A percentile compares a stretch with the other conserved stretches of the same genome.
These are phyloP conservation scores for Talaromyces sp. DNA, from an alignment of 2,329 filamentous ascomycete species.

Conservation along the genomic window DNA sequence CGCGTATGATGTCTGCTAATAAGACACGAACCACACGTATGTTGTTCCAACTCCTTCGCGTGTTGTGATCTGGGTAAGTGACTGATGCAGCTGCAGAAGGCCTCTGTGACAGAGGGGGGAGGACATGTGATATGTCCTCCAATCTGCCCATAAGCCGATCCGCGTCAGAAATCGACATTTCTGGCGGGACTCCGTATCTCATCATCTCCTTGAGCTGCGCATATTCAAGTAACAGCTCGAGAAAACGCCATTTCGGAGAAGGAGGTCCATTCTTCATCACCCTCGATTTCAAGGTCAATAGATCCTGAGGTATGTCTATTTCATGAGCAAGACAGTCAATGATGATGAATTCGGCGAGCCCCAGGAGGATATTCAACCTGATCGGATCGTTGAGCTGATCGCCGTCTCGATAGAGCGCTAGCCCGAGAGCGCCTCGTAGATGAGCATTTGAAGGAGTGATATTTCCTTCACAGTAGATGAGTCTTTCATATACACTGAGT, in stretches of 20 bases:
- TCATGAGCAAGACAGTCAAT: conserved; percentile 16
- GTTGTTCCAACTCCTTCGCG: conserved; percentile 16
- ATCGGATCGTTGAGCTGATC: conserved; percentile 4
- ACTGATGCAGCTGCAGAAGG: background rate
- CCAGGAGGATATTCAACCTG: conserved; percentile 8
- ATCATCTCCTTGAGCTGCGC: conserved; percentile 10
- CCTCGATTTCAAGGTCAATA: conserved; percentile 3
- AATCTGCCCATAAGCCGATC: background rate
- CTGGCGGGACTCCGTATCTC: background rate
- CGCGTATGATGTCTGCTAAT: conserved; percentile 14
- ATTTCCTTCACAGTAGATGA: background rate
- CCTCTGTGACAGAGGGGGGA: background rate
- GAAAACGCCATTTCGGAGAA: conserved; percentile 13
- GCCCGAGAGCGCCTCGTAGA: conserved; percentile 16
- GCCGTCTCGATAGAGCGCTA: background rate
- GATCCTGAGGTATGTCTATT: conserved; percentile 7
- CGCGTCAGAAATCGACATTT: background rate
- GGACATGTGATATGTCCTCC: background rate
- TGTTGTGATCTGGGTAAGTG: conserved; percentile 10
- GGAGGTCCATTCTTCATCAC: background rate
- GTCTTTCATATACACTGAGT: conserved; percentile 10
- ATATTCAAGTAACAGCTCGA: conserved; percentile 11
- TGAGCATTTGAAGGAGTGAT: conserved; percentile 12
- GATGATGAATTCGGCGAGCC: conserved; percentile 4
- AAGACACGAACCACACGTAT: conserved; percentile 12